Conservation (phyloP, 1,139 yeast species). For the Kurtzmaniella quercitrusa region DNA sequence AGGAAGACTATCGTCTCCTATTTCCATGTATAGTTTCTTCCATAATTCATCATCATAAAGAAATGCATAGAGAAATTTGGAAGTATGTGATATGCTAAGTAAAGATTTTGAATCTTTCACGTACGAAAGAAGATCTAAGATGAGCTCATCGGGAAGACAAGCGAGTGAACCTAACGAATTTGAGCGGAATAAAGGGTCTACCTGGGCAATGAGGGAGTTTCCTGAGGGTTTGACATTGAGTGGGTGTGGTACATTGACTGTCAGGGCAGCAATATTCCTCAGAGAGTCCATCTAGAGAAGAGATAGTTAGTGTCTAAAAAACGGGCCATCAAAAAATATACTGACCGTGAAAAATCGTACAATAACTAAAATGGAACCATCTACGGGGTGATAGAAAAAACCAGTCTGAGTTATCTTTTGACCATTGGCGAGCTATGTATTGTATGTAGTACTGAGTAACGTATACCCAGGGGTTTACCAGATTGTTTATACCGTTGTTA, state of each 20-base stretch:
- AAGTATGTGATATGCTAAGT: constrained; percentile 49
- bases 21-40: constrained; percentile 52
- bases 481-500: too few species aligned
- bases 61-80: constrained; percentile 69
- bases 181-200: constrained; percentile 19
- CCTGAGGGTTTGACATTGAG: constrained; percentile 74
- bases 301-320: neutral
- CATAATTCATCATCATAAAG: constrained; percentile 73
- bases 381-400: too few species aligned
- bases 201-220: constrained; percentile 37
- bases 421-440: too few species aligned
- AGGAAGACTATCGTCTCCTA: constrained; percentile 12
- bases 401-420: too few species aligned
- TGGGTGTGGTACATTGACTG: constrained; percentile 51
- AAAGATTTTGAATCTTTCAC: constrained; percentile 45
- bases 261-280: constrained; percentile 20
- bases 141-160: constrained; percentile 54
- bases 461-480: too few species aligned
- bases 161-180: constrained; percentile 52
- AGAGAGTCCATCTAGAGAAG: constrained; percentile 10
- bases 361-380: neutral
- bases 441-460: too few species aligned
- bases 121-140: constrained; percentile 43
- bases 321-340: neutral
- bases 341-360: neutral